Evolutionary conservation across 768 basidiomycete species (phyloP).

Genomic region (Flagelloscypha sp.): DNA sequence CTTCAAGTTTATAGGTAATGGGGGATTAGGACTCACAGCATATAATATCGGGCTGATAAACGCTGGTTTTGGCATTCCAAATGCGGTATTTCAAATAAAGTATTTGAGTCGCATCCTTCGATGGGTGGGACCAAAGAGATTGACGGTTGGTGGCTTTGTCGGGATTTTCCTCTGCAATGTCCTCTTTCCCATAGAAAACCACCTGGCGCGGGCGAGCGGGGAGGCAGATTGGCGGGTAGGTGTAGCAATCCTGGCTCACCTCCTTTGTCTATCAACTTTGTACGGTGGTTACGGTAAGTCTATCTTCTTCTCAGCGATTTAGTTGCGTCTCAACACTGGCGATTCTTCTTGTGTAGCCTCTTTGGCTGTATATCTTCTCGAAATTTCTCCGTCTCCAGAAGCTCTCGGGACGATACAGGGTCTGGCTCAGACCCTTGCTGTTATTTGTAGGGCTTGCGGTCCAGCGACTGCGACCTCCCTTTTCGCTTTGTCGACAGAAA

Average conservation of each 20-base stretch:
- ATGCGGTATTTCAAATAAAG: conserved; percentile 45
- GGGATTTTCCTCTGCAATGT: conserved; percentile 13
- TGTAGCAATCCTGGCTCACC: conserved; percentile 25
- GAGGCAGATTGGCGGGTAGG: conserved; percentile 24
- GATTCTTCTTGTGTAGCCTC: conserved; percentile 35
- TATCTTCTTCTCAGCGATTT: neutral
- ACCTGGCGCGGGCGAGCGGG: conserved; percentile 24
- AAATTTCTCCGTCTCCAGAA: conserved; percentile 29
- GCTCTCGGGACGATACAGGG: conserved; percentile 2
- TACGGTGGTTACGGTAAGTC: too few relatives aligned
- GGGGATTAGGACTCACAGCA: conserved; percentile 61
- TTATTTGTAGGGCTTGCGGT: conserved; percentile 2
- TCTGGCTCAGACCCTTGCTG: neutral
- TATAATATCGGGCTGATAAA: conserved; percentile 54
- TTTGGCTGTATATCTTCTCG: conserved; percentile 37
- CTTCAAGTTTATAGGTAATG: too few relatives aligned
- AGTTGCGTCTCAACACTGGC: conserved; percentile 10
- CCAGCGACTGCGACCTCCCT: conserved; percentile 10
- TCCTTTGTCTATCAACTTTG: conserved; percentile 20
- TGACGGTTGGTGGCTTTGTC: conserved; percentile 36
- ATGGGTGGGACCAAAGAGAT: conserved; percentile 42
- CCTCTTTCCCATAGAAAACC: conserved; percentile 1
- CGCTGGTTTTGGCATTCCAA: conserved; percentile 42
- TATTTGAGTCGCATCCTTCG: conserved; percentile 44
- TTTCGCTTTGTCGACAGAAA: conserved; percentile 13